Conservation (phyloP, 352 stramenopile species). For the Phytophthora foliorum region DNA sequence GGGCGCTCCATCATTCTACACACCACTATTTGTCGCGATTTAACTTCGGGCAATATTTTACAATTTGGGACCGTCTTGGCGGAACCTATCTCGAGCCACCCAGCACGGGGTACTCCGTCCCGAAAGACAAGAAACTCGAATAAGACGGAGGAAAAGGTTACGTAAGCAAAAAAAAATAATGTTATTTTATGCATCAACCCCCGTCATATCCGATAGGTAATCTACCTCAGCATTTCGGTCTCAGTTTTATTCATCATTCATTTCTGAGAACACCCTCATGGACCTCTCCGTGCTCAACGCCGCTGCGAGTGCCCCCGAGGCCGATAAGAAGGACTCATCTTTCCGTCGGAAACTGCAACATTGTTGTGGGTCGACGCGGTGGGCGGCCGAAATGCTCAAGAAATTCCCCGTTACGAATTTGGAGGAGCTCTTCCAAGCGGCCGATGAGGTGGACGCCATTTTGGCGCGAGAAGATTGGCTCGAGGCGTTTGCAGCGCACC, state of each 20-base stretch:
- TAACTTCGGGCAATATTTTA: conserved; percentile 86
- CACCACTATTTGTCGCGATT: conserved; percentile 78
- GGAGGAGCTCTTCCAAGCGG: conserved; percentile 49
- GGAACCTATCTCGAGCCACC: conserved; percentile 71
- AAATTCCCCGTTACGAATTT: conserved; percentile 56
- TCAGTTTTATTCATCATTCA: conserved; percentile 11
- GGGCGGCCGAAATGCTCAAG: conserved; percentile 52
- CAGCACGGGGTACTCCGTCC: conserved; percentile 21
- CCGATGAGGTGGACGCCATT: conserved; percentile 48
- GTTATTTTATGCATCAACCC: background rate
- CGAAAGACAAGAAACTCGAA: conserved; percentile 30
- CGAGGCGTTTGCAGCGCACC: conserved; percentile 76
- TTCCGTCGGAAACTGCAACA: conserved; percentile 60
- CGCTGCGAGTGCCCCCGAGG: conserved; percentile 39
- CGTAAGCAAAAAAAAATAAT: no score
- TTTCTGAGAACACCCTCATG: conserved; percentile 25
- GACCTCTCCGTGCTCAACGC: conserved; percentile 54
- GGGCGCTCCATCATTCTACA: conserved; percentile 67
- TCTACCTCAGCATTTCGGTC: background rate
- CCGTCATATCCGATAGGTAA: conserved; percentile 4
- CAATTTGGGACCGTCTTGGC: conserved; percentile 74
- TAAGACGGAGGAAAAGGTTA: no score
- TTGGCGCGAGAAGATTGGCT: conserved; percentile 70
- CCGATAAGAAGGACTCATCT: conserved; percentile 20
- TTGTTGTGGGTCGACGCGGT: conserved; percentile 70